These are phyloP conservation scores for Ophiostoma montium DNA, from an alignment of 2,329 filamentous ascomycete species.

Conservation along the genomic window DNA sequence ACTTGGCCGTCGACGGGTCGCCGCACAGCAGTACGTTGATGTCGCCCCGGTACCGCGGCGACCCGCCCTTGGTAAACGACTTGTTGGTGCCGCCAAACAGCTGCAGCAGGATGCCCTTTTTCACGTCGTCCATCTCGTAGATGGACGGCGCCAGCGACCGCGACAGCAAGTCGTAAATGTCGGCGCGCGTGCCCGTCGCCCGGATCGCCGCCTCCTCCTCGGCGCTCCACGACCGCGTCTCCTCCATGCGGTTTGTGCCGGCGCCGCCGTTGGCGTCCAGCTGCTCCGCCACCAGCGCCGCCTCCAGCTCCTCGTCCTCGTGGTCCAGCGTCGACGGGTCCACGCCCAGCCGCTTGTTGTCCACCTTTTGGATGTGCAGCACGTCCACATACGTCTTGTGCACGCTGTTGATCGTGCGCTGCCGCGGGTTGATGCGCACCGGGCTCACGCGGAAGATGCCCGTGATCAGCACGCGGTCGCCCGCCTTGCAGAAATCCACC, in stretches of 20 bases:
- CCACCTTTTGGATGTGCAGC: conserved; percentile 88
- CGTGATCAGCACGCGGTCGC: conserved; percentile 89
- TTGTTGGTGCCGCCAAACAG: conserved; percentile 98
- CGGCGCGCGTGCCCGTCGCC: conserved; percentile 60
- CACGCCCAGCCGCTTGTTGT: conserved; percentile 85
- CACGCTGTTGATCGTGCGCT: conserved; percentile 82
- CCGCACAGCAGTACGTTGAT: conserved; percentile 95
- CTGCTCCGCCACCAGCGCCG: conserved; percentile 29
- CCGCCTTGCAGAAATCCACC: conserved; percentile 94
- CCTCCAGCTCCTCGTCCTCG: conserved; percentile 47
- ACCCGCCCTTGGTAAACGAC: conserved; percentile 90
- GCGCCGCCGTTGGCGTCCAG: conserved; percentile 29
- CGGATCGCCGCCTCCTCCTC: conserved; percentile 87
- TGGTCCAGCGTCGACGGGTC: conserved; percentile 72
- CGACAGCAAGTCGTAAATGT: conserved; percentile 86
- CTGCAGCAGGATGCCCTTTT: conserved; percentile 94
- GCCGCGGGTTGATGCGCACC: conserved; percentile 84
- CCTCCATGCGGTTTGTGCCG: conserved; percentile 62
- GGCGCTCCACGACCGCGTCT: conserved; percentile 66
- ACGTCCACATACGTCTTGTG: conserved; percentile 98
- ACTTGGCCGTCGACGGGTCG: conserved; percentile 93
- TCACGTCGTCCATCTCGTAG: conserved; percentile 96
- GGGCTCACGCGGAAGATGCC: conserved; percentile 94
- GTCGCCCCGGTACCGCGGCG: conserved; percentile 88
- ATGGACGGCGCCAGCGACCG: conserved; percentile 87